Evolutionary conservation across 2,329 filamentous ascomycete species (phyloP).

Genomic region (Aspergillus brunneoviolaceus): DNA sequence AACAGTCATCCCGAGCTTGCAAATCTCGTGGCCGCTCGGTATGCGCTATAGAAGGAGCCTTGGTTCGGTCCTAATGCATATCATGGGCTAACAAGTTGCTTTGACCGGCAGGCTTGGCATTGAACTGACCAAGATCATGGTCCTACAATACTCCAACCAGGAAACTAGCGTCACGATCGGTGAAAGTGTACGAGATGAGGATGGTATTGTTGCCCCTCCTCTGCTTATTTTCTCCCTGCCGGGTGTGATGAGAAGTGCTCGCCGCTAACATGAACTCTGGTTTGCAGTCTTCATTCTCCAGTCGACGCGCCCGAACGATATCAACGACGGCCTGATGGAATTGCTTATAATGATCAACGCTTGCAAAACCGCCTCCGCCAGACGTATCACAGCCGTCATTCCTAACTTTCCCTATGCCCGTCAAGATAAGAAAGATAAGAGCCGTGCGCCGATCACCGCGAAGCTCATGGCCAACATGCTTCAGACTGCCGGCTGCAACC

Average conservation of each 20-base stretch:
- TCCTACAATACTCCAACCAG: slow-evolving; percentile 67
- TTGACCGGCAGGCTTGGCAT: slow-evolving; percentile 56
- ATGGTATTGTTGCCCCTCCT: slow-evolving; percentile 57
- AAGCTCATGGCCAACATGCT: slow-evolving; percentile 98
- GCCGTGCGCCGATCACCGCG: slow-evolving; percentile 91
- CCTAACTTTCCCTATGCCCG: slow-evolving; percentile 96
- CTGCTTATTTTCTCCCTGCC: slow-evolving; percentile 5
- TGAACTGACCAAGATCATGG: slow-evolving; percentile 67
- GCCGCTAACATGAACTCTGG: slow-evolving; percentile 11
- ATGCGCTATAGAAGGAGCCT: slow-evolving; percentile 27
- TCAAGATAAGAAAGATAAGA: slow-evolving; percentile 97
- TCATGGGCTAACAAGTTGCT: slow-evolving; percentile 14
- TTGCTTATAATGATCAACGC: slow-evolving; percentile 97
- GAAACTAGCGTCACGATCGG: slow-evolving; percentile 75
- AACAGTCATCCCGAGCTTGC: slow-evolving; percentile 73
- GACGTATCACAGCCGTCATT: slow-evolving; percentile 90
- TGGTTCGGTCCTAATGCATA: neutral
- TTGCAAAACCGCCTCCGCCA: slow-evolving; percentile 79
- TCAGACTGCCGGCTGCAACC: slow-evolving; percentile 87
- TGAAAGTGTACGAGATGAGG: slow-evolving; percentile 94
- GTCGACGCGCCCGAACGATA: slow-evolving; percentile 90
- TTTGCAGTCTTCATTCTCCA: slow-evolving; percentile 84
- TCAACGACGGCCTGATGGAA: slow-evolving; percentile 98
- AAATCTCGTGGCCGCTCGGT: slow-evolving; percentile 67
- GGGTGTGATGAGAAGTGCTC: neutral